Percentiles rank a stretch among this genome's conserved stretches.
Evolutionary conservation across 495 filamentous ascomycete species (phyloP).

Genomic region (Copromyces sp.): DNA sequence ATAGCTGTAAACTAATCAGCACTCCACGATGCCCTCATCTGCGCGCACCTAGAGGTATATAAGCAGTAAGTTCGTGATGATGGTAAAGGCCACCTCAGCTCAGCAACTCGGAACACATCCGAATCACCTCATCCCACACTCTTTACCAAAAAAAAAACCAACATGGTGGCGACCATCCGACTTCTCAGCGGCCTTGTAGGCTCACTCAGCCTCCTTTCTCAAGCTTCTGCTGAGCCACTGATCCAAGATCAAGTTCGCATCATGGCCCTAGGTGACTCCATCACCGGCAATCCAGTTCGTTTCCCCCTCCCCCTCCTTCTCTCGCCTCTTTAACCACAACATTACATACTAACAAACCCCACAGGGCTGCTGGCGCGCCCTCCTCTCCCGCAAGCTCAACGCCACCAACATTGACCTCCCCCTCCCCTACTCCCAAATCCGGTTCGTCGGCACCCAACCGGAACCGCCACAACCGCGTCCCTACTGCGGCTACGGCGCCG

Average conservation of each 20-base stretch:
- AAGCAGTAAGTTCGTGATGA: background rate
- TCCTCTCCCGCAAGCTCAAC: slow-evolving; percentile 28
- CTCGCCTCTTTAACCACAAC: background rate
- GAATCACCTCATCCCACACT: background rate
- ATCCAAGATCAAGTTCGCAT: slow-evolving; percentile 14
- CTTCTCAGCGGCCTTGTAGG: background rate
- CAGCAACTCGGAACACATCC: background rate
- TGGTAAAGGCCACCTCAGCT: background rate
- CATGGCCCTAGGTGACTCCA: slow-evolving; percentile 33
- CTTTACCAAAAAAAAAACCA: background rate
- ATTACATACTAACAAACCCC: background rate
- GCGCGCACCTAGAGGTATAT: background rate
- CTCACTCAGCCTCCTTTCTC: background rate
- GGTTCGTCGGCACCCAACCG: slow-evolving; percentile 30
- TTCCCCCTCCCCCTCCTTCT: background rate
- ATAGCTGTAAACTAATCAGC: background rate
- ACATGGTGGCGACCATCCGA: background rate
- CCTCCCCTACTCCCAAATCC: slow-evolving; percentile 11
- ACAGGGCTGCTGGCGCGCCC: slow-evolving; percentile 33
- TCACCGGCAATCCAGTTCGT: slow-evolving; percentile 28
- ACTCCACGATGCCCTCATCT: background rate
- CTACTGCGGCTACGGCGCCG: slow-evolving; percentile 29
- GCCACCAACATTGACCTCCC: slow-evolving; percentile 6
- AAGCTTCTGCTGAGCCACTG: background rate
- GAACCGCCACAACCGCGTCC: slow-evolving; percentile 3